These are phyloP conservation scores for Lipomyces lipofer DNA, from an alignment of 805 yeast genomes.

Conservation along the genomic window DNA sequence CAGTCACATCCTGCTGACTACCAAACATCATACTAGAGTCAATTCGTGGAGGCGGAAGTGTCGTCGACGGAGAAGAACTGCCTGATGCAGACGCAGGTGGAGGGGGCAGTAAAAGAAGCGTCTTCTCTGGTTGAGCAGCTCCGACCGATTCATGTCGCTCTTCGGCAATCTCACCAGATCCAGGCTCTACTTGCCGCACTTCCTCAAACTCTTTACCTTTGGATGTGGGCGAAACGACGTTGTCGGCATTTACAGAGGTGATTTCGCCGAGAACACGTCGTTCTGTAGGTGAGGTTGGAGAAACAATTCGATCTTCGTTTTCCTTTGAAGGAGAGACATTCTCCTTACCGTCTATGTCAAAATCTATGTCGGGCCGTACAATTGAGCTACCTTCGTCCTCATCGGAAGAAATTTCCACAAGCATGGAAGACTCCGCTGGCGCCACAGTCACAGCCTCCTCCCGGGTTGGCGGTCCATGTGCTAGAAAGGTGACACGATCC, in stretches of 20 bases:
- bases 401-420: constrained; percentile 31
- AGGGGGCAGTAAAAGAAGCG: constrained; percentile 11
- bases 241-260: not conserved
- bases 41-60: constrained; percentile 11
- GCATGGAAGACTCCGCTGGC: constrained; percentile 16
- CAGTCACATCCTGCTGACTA: constrained; percentile 96
- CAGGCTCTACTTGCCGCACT: not conserved
- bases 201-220: not conserved
- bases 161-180: not conserved
- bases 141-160: not conserved
- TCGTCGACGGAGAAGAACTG: constrained; percentile 9
- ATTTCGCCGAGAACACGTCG: constrained; percentile 15
- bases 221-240: not conserved
- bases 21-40: constrained; percentile 41
- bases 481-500: not conserved
- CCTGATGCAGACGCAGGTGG: not conserved
- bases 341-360: constrained; percentile 18
- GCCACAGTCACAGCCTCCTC: not conserved
- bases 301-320: not conserved
- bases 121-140: not conserved
- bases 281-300: not conserved
- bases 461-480: constrained; percentile 8
- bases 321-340: not conserved
- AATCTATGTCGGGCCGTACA: not conserved
- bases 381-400: not conserved